These are phyloP conservation scores for Podospora pseudoanserina DNA, from an alignment of 495 filamentous ascomycete genomes.

Conservation along the genomic window DNA sequence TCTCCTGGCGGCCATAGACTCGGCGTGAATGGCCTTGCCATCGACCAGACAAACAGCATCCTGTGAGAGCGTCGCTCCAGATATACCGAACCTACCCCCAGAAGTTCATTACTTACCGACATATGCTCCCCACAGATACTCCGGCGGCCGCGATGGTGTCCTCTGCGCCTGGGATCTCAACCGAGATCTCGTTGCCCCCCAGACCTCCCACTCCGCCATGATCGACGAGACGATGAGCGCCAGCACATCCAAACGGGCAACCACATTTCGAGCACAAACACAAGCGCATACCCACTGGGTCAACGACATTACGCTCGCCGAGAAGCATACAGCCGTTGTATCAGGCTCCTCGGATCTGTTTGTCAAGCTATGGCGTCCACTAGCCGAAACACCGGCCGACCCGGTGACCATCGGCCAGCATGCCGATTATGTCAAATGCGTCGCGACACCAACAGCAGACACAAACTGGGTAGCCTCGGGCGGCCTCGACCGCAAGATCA, in stretches of 20 bases:
- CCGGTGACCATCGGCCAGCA: conserved; percentile 88
- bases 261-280: conserved; percentile 82
- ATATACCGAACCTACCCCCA: conserved; percentile 5
- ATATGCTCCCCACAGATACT: conserved; percentile 60
- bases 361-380: conserved; percentile 92
- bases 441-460: conserved; percentile 68
- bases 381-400: conserved; percentile 59
- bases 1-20: conserved; percentile 81
- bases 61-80: conserved; percentile 62
- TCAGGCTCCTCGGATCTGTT: conserved; percentile 94
- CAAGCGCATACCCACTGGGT: conserved; percentile 99
- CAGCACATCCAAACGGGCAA: conserved; percentile 41
- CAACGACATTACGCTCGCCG: conserved; percentile 87
- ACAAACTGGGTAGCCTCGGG: conserved; percentile 94
- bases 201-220: conserved; percentile 32
- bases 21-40: conserved; percentile 88
- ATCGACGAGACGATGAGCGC: conserved; percentile 29
- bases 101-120: not conserved
- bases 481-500: conserved; percentile 87
- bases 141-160: conserved; percentile 90
- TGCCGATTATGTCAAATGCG: conserved; percentile 91
- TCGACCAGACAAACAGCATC: conserved; percentile 79
- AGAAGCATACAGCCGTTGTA: conserved; percentile 78
- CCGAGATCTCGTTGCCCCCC: conserved; percentile 44
- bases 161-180: conserved; percentile 94